These are phyloP conservation scores for Inosperma sp. DNA, from an alignment of 768 basidiomycete genomes.

Conservation along the genomic window DNA sequence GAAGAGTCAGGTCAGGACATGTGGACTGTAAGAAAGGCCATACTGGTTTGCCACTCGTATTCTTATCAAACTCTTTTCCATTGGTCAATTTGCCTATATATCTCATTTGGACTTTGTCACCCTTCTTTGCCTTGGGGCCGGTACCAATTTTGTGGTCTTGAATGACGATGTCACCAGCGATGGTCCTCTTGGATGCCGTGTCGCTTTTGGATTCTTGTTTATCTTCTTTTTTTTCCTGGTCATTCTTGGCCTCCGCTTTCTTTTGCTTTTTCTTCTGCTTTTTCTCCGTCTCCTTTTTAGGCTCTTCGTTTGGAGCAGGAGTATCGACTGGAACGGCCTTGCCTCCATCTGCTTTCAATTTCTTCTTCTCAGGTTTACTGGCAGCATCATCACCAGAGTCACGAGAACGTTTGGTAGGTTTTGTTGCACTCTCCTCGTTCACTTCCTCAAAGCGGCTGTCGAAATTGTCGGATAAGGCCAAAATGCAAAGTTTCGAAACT, in stretches of 20 bases:
- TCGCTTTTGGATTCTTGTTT: conserved; percentile 25
- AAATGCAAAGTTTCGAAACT: not conserved
- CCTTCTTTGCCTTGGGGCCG: conserved; percentile 84
- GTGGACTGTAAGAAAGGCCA: conserved; percentile 23
- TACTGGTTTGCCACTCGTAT: conserved; percentile 83
- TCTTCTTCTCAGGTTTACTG: conserved; percentile 66
- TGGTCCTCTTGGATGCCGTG: conserved; percentile 39
- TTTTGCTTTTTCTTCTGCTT: conserved; percentile 55
- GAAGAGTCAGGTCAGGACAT: conserved; percentile 3
- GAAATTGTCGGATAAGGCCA: not conserved
- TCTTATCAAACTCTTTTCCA: conserved; percentile 75
- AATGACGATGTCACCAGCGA: conserved; percentile 72
- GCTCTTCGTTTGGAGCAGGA: conserved; percentile 32
- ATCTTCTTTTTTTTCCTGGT: conserved; percentile 31
- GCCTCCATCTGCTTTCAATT: conserved; percentile 59
- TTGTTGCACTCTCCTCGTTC: conserved; percentile 41
- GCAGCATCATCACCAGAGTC: conserved; percentile 49
- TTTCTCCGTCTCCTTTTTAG: conserved; percentile 28
- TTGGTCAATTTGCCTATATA: conserved; percentile 88
- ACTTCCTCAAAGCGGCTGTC: conserved; percentile 74
- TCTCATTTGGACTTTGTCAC: conserved; percentile 77
- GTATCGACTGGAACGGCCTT: conserved; percentile 38
- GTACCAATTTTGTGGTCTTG: conserved; percentile 73
- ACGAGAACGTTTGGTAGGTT: conserved; percentile 64
- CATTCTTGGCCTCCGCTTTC: conserved; percentile 33